Evolutionary conservation across 1,139 yeast species (phyloP).

Genomic region (Taphrina wiesneri): DNA sequence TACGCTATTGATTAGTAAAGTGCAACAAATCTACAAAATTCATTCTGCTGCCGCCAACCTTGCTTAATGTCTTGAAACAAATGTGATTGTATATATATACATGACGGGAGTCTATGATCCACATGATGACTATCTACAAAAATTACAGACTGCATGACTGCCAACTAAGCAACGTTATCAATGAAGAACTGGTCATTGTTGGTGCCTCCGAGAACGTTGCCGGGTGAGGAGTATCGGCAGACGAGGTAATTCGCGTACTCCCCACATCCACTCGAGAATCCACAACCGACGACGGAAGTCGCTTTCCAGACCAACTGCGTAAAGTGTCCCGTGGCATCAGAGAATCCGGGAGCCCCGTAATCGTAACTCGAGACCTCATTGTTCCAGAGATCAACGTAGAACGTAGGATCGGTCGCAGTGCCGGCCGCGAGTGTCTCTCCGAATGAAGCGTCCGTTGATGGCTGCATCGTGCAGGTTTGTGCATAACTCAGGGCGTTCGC

Average conservation of each 20-base stretch:
- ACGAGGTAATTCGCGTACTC: constrained; percentile 27
- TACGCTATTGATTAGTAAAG: no score
- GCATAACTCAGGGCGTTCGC: constrained; percentile 14
- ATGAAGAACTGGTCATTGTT: constrained; percentile 21
- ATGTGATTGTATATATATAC: background rate
- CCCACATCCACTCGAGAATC: constrained; percentile 30
- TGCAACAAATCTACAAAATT: no score
- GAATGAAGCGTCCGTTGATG: constrained; percentile 5
- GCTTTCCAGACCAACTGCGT: constrained; percentile 73
- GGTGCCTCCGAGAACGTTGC: constrained; percentile 29
- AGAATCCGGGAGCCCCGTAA: constrained; percentile 48
- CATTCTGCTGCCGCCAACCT: no score
- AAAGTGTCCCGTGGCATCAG: constrained; percentile 57
- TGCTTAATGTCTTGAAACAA: background rate
- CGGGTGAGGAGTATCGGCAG: constrained; percentile 22
- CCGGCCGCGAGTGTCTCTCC: constrained; percentile 47
- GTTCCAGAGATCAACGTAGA: constrained; percentile 75
- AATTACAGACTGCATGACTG: background rate
- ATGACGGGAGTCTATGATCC: background rate
- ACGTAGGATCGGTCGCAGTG: constrained; percentile 46
- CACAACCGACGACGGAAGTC: constrained; percentile 56
- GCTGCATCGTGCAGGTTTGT: constrained; percentile 14
- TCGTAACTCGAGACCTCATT: constrained; percentile 60
- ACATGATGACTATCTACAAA: background rate
- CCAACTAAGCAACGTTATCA: background rate